Evolutionary conservation across 768 basidiomycete genomes (phyloP), one percentile per base, ranked within the genome.

Genomic region (Scleroderma bovista): DNA sequence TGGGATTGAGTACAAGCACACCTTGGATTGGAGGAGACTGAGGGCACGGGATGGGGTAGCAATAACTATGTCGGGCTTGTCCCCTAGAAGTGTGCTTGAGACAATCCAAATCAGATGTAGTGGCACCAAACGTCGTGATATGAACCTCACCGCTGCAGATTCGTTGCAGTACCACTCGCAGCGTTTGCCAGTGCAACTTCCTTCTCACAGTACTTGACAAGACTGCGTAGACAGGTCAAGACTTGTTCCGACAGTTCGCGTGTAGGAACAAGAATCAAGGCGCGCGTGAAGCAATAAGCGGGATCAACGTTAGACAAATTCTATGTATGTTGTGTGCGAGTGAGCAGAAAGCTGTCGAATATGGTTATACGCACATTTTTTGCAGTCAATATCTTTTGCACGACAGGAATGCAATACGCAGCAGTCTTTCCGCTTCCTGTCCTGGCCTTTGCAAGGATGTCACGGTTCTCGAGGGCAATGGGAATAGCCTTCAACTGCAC

Each of bases 341-440:
- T 45, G 44, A 31, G 31, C 10, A 17, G 6, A 6, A 45, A 20
- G 10, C 9, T 6, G 11, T 20, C 19, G 29, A 11, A 31, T n/a
- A 15, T 6, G 20, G 20, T 13, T 15, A 38, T 51, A 77, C 85
- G 68, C 66, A 92, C 92, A 64, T 72, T 74, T 78, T 93, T 94
- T 3, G 80, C 78, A 53, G 75, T 80, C 47, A 97, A 61, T 20
- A 98, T 83, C 66, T 92, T 94, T 65, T 98, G 93, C 0, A 91
- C 73, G 22, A 94, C 70, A 0, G 96, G 96, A 10, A 98, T 76
- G 58, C 89, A 91, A 65, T 99, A 99, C 2, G 96, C 93, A 3
- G 88, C 91, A 0, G 96, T 99, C 73, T 99, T 99, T 22, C 96
- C 96, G 50, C 90, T 93, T 16, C 96, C 96, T 3, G 96, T 99